These are phyloP conservation scores for Basipetospora chlamydospora DNA, from an alignment of 2,329 filamentous ascomycete genomes.

Conservation along the genomic window DNA sequence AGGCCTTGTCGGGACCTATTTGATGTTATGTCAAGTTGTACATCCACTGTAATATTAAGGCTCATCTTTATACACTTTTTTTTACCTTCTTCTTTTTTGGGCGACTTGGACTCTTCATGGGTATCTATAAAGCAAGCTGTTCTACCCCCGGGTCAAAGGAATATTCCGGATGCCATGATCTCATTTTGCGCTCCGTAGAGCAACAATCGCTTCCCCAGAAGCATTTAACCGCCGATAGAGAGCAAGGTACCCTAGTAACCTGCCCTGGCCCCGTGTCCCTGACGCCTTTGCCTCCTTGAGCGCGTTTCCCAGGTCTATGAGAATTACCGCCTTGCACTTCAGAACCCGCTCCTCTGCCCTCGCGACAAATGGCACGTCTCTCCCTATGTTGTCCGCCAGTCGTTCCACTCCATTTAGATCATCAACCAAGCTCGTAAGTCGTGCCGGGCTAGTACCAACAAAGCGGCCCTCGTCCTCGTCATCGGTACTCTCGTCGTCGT, in stretches of 20 bases:
- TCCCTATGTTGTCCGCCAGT: conserved; percentile 29
- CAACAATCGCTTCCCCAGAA: conserved; percentile 32
- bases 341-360: conserved; percentile 37
- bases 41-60: conserved; percentile 7
- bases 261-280: conserved; percentile 25
- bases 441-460: conserved; percentile 30
- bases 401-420: conserved; percentile 28
- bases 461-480: conserved; percentile 18
- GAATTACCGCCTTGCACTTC: conserved; percentile 39
- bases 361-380: conserved; percentile 32
- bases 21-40: conserved; percentile 17
- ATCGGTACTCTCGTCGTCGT: conserved; percentile 23
- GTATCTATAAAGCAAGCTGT: conserved; percentile 6
- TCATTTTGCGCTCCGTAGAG: conserved; percentile 1
- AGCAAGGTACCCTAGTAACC: conserved; percentile 35
- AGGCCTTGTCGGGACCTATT: conserved; percentile 38
- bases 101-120: conserved; percentile 4
- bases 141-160: conserved; percentile 5
- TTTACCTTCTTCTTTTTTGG: too few species aligned
- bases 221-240: conserved; percentile 39
- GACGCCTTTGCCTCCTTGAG: conserved; percentile 28
- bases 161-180: neutral
- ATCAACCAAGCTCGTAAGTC: conserved; percentile 28
- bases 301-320: conserved; percentile 40
- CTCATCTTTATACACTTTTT: too few species aligned